phyloP scores from a whole-genome alignment of 495 filamentous ascomycete genomes.

The Podospora conica region DNA sequence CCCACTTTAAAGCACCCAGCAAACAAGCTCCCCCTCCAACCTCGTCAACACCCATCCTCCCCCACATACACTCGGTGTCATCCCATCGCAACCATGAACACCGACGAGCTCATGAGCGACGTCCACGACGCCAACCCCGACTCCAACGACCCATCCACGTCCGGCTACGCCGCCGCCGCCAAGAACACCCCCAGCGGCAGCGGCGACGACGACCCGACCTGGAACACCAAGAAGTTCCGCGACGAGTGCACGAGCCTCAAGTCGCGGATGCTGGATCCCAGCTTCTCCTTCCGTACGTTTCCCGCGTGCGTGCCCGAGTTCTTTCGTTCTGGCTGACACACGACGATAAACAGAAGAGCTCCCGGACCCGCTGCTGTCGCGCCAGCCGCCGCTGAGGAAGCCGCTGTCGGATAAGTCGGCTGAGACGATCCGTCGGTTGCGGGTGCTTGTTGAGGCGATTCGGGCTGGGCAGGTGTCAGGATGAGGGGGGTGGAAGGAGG shows the following conservation, averaged over 20 bases:
- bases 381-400: conserved; percentile 23
- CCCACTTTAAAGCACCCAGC: too few relatives aligned
- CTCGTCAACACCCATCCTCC: too few relatives aligned
- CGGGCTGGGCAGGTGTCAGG: conserved; percentile 16
- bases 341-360: conserved; percentile 30
- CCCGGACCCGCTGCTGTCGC: conserved; percentile 37
- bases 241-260: conserved; percentile 50
- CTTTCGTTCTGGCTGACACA: neutral
- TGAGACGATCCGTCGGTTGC: conserved; percentile 29
- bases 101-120: conserved; percentile 21
- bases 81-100: conserved; percentile 17
- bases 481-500: neutral
- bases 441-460: conserved; percentile 27
- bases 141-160: neutral
- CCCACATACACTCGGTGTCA: too few relatives aligned
- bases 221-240: conserved; percentile 31
- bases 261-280: conserved; percentile 31
- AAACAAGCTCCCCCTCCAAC: too few relatives aligned
- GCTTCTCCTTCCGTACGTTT: conserved; percentile 36
- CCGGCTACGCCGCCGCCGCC: neutral
- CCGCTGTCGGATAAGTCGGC: conserved; percentile 30
- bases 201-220: conserved; percentile 10
- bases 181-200: neutral
- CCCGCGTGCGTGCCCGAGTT: neutral
- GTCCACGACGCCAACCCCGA: neutral